Evolutionary conservation across 1,284 basidiomycete genomes (phyloP), one percentile per base, ranked within the genome.

Genomic region (Taiwanofungus camphoratus): DNA sequence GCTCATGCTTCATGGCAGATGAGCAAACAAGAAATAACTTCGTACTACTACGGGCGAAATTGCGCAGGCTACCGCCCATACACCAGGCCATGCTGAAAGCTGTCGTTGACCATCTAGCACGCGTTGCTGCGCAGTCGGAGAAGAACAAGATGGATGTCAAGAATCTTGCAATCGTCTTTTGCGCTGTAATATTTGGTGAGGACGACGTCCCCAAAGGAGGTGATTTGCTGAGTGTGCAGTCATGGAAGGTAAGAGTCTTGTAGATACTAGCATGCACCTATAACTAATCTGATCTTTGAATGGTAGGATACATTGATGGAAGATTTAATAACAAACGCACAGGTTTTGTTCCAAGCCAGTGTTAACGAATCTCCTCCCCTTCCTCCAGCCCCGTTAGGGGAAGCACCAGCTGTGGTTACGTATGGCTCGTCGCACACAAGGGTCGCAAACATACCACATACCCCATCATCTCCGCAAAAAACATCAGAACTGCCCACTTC

Each of bases 131-230:
- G 5, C 71, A 77, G 39, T 71, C 76, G 4, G 77, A 82, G 16
- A 77, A 77, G 61, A 98, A 96, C 65, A 97, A 96, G 67, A 99
- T 99, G 95, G 91, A 92, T 50, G 71, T 86, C 0, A 88, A 87
- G 69, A 94, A 92, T 57, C 69, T 94, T 19, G 87, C 88, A 4
- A 91, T 93, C 43, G 82, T 92, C 1, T 92, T 92, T 64, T 82
- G 82, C 32, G 73, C 80, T 9, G 88, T 92, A 9, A 77, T 95
- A 35, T 93, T 95, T 56, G 91, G 91, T 9, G 90, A 92, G 59
- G 92, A 95, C 47, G 87, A 93, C 46, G 70, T 88, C 37, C 80
- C 86, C 0, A 84, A 83, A 52, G 80, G 75, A 23, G 77, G 74
- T 1, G 85, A 91, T 58, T 69, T 92, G 13, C 65, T 92, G 18